A percentile compares a stretch with the other conserved stretches of the same genome.
phyloP scores from a whole-genome alignment of 176 grass and related monocot species.

The Musa troglodytarum region DNA sequence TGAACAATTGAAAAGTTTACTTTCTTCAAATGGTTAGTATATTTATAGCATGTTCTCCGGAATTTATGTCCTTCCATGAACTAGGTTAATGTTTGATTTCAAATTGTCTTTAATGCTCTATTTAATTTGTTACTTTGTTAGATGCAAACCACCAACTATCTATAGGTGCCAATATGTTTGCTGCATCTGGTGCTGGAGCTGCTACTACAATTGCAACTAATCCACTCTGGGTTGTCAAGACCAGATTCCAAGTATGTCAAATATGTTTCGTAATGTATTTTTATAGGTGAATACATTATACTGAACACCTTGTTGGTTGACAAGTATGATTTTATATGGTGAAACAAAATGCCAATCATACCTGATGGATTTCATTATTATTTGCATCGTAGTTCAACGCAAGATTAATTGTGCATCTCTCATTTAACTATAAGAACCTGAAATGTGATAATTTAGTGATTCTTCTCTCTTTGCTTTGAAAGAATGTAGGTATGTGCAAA shows the following conservation, averaged over 20 bases:
- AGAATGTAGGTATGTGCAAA: too few relatives aligned
- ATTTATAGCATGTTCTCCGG: not conserved
- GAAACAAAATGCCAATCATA: too few relatives aligned
- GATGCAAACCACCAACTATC: conserved; percentile 61
- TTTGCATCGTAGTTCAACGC: too few relatives aligned
- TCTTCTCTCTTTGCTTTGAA: too few relatives aligned
- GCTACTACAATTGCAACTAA: conserved; percentile 80
- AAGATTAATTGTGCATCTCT: too few relatives aligned
- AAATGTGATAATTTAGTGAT: too few relatives aligned
- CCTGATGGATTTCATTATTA: too few relatives aligned
- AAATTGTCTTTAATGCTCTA: not conserved
- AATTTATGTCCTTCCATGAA: not conserved
- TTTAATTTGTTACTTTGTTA: conserved; percentile 26
- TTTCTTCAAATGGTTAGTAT: conserved; percentile 67
- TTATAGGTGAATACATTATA: too few relatives aligned
- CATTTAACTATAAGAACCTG: too few relatives aligned
- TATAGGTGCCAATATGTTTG: conserved; percentile 78
- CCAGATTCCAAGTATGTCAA: conserved; percentile 76
- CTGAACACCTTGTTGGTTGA: too few relatives aligned
- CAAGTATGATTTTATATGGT: too few relatives aligned
- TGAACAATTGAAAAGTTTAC: conserved; percentile 77
- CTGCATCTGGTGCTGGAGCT: conserved; percentile 94
- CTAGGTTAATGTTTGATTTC: not conserved
- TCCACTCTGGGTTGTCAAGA: conserved; percentile 99
- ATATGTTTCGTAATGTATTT: too few relatives aligned